Base-by-base conservation (phyloP, 2,329 filamentous ascomycete genomes). In the Aspergillus sp. region DNA sequence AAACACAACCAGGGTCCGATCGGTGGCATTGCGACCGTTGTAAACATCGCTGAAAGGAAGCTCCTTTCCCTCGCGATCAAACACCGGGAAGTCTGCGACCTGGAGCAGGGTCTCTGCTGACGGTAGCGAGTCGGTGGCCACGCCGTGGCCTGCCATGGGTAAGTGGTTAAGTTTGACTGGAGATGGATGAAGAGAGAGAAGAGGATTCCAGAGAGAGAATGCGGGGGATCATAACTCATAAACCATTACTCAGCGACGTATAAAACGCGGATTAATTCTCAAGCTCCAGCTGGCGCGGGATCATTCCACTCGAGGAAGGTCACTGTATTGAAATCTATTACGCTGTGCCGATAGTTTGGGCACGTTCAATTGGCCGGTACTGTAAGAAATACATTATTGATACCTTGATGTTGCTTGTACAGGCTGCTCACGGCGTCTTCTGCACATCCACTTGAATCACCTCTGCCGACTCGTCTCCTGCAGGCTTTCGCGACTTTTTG, bases 1-100 rank as follows among this genome's bases (percentile, higher is more conserved):
- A 69, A 93, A 92, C 64, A 92, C 84, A 43, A 91, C 74, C 33
- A 93, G 79, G 27, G 90, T 84, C 3, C 86, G 78, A 17, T 80
- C 76, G 12, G 82, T 77, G 1, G 59, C 35, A 7, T 57, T 41
- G 37, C 62, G 56, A 12, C 58, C 61, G 14, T 55, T 62, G 70
- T 87, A 88, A 27, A 90, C 74, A 64, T 82, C 85, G 72, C 83
- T 83, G 73, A 91, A 91, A 0, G 82, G 76, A 44, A 81, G 81
- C 14, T 81, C 74, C 55, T 84, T 85, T 56, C 86, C 86, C 57
- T 86, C 72, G 39, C 78, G 77, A 71, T 90, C 87, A 44, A 89
- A 80, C 14, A 91, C 79, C 1, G 59, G 35, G 44, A 63, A 60
- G 12, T 52, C 48, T 24, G 58, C 57, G 39, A 63, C 47, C 44